Percentiles rank a stretch among this genome's conserved stretches.
These are phyloP conservation scores for Elsinoe necatrix DNA, from an alignment of 2,329 filamentous ascomycete genomes.

Conservation along the genomic window DNA sequence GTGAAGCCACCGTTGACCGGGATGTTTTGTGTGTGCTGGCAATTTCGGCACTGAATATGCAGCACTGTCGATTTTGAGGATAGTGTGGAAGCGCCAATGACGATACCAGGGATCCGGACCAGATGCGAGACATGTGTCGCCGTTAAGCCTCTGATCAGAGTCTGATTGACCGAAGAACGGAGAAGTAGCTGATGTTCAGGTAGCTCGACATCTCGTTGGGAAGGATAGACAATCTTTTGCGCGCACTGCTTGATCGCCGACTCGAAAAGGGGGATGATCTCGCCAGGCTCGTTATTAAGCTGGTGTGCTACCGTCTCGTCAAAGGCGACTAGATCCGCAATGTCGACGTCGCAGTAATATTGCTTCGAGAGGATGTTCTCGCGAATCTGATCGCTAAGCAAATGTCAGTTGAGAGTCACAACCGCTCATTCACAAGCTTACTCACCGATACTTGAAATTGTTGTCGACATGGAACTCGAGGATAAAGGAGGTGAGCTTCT, in stretches of 20 bases:
- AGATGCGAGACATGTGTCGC: constrained; percentile 87
- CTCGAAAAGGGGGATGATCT: constrained; percentile 92
- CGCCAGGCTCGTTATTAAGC: constrained; percentile 78
- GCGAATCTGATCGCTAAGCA: constrained; percentile 74
- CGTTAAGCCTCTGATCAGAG: constrained; percentile 88
- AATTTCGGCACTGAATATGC: constrained; percentile 80
- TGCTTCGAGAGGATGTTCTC: constrained; percentile 92
- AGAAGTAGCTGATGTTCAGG: constrained; percentile 92
- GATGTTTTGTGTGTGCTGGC: constrained; percentile 62
- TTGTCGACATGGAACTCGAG: constrained; percentile 92
- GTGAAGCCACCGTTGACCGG: constrained; percentile 77
- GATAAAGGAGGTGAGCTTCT: constrained; percentile 79
- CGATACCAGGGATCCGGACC: constrained; percentile 93
- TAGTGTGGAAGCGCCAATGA: constrained; percentile 93
- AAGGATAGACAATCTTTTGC: constrained; percentile 84
- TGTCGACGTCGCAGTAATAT: constrained; percentile 93
- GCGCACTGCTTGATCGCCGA: constrained; percentile 82
- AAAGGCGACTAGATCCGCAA: constrained; percentile 90
- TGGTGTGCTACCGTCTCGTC: constrained; percentile 91
- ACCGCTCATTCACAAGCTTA: background rate
- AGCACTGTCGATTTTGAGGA: constrained; percentile 89
- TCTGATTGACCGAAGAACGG: constrained; percentile 82
- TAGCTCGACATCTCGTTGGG: constrained; percentile 56
- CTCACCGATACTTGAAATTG: constrained; percentile 83
- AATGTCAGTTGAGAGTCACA: constrained; percentile 27